These are phyloP conservation scores for Termitomyces sp. DNA, from an alignment of 768 basidiomycete genomes.

Conservation along the genomic window DNA sequence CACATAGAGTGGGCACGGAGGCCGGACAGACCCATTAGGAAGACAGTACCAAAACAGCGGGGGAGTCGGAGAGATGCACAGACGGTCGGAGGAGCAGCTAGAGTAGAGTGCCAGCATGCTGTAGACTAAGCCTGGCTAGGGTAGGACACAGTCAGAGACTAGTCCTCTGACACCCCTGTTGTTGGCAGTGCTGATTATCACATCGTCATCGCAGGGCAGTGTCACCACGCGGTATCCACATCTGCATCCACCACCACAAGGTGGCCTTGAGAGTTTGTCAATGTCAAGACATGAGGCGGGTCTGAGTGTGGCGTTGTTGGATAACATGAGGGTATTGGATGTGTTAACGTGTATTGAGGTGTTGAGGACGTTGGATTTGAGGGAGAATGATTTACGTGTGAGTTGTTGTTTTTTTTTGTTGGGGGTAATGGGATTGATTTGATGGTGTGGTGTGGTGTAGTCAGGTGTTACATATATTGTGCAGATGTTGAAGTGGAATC, in stretches of 20 bases:
- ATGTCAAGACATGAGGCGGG: slow-evolving; percentile 39
- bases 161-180: no score
- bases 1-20: no score
- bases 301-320: slow-evolving; percentile 75
- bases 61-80: no score
- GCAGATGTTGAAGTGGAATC: slow-evolving; percentile 93
- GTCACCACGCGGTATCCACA: slow-evolving; percentile 43
- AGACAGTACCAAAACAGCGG: no score
- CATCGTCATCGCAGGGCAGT: slow-evolving; percentile 54
- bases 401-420: no score
- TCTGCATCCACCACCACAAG: slow-evolving; percentile 18
- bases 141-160: no score
- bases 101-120: no score
- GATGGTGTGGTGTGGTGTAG: no score
- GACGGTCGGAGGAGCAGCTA: no score
- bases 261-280: slow-evolving; percentile 18
- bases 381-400: slow-evolving; percentile 89
- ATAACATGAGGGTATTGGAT: slow-evolving; percentile 87
- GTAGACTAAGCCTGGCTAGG: no score
- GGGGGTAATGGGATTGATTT: no score
- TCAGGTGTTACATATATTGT: slow-evolving; percentile 86
- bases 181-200: slow-evolving; percentile 75
- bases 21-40: no score
- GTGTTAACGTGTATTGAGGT: slow-evolving; percentile 81
- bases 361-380: slow-evolving; percentile 85